phyloP scores from a whole-genome alignment of 192 early-diverging fungal species.

The Backusella macrospora region DNA sequence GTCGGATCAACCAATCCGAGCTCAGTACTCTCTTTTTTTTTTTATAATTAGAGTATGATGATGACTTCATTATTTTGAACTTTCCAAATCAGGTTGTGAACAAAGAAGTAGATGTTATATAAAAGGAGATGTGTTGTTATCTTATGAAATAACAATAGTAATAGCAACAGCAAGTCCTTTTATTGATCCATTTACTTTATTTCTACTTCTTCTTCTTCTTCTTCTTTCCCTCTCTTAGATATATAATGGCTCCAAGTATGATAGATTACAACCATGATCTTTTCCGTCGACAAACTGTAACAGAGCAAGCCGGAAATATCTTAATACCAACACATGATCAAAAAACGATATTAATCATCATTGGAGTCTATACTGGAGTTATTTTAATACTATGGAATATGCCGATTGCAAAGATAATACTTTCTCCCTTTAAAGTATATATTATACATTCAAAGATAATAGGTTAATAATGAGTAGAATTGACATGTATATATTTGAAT shows the following conservation, averaged over 20 bases:
- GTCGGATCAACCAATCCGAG: no score
- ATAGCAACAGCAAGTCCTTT: not conserved
- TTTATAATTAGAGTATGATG: no score
- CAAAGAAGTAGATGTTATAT: not conserved
- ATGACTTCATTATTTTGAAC: not conserved
- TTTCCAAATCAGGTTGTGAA: not conserved
- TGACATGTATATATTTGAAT: not conserved
- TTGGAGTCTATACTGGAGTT: constrained; percentile 67
- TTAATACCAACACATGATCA: constrained; percentile 42
- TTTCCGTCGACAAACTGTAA: constrained; percentile 29
- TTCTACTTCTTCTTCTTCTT: not conserved
- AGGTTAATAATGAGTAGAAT: not conserved
- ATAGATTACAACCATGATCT: constrained; percentile 27
- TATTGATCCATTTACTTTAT: not conserved
- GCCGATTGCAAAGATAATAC: constrained; percentile 77
- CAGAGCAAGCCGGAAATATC: constrained; percentile 18
- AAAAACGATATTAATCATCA: constrained; percentile 45
- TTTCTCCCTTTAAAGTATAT: constrained; percentile 94
- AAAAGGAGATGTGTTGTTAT: constrained; percentile 6
- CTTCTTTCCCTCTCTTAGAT: not conserved
- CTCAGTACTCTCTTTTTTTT: no score
- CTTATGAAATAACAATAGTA: not conserved
- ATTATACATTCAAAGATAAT: not conserved
- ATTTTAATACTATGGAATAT: constrained; percentile 87
- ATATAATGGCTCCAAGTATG: constrained; percentile 26